Evolutionary conservation across 345 rosid species (phyloP).

Genomic region (Durio zibethinus): DNA sequence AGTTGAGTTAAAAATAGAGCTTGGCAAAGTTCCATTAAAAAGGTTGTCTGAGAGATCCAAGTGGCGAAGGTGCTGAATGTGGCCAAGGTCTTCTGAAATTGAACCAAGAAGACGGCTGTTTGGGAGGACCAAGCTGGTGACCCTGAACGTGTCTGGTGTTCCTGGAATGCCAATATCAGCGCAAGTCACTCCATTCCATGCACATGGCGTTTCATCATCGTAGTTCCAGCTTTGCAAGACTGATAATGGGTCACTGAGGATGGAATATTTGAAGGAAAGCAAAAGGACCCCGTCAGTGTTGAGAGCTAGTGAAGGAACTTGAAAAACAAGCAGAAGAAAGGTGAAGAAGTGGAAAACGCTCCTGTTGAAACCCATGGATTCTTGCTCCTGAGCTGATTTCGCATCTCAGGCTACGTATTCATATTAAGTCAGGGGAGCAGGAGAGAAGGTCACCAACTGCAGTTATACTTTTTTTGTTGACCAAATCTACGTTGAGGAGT

Average conservation of each 20-base stretch:
- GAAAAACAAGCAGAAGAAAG: conserved; percentile 22
- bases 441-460: conserved; percentile 64
- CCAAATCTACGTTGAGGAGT: conserved; percentile 41
- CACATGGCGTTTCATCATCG: conserved; percentile 59
- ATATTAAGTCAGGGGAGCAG: conserved; percentile 13
- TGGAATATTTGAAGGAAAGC: conserved; percentile 68
- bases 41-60: conserved; percentile 68
- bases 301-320: conserved; percentile 43
- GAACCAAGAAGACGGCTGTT: conserved; percentile 61
- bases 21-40: conserved; percentile 64
- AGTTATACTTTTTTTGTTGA: conserved; percentile 59
- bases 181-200: conserved; percentile 71
- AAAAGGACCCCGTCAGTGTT: conserved; percentile 56
- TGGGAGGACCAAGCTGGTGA: conserved; percentile 56
- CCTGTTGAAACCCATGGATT: conserved; percentile 32
- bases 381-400: conserved; percentile 16
- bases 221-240: conserved; percentile 62
- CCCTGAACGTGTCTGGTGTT: conserved; percentile 53
- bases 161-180: conserved; percentile 35
- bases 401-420: conserved; percentile 27
- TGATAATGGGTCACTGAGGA: conserved; percentile 59
- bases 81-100: conserved; percentile 45
- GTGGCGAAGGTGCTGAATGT: conserved; percentile 42
- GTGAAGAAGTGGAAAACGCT: conserved; percentile 21
- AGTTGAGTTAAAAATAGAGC: conserved; percentile 46